phyloP scores from a whole-genome alignment of 23 red algal species.

The Gracilaria vermiculophylla region DNA sequence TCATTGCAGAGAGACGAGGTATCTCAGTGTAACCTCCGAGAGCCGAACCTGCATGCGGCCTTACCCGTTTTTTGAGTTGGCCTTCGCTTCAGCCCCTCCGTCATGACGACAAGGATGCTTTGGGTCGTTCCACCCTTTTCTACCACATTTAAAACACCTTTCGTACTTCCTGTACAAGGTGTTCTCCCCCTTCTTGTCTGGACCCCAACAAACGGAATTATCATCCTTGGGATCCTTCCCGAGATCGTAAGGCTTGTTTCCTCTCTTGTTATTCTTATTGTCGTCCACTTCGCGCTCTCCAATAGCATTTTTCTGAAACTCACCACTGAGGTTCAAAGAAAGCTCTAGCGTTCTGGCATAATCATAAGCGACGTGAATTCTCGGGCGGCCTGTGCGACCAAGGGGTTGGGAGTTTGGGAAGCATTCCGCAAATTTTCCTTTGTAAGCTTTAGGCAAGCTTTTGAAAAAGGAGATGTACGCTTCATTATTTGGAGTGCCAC shows the following conservation, averaged over 20 bases:
- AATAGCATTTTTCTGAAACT: not conserved
- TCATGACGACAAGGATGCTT: not conserved
- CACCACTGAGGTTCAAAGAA: slow-evolving; percentile 15
- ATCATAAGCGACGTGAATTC: slow-evolving; percentile 15
- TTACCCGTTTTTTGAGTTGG: slow-evolving; percentile 4
- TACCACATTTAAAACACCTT: slow-evolving; percentile 7
- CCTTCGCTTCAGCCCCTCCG: not conserved
- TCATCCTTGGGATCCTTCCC: not conserved
- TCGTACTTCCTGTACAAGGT: slow-evolving; percentile 8
- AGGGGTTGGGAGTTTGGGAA: slow-evolving; percentile 22
- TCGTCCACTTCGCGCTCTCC: not conserved
- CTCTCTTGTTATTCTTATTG: not conserved
- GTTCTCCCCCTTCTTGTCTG: slow-evolving; percentile 2
- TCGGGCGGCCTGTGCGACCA: not conserved
- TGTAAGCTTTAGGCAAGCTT: slow-evolving; percentile 5
- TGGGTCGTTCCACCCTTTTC: not conserved
- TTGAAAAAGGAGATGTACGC: slow-evolving; percentile 9
- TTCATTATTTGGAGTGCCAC: slow-evolving; percentile 13
- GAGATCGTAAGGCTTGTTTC: not conserved
- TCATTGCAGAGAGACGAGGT: not conserved
- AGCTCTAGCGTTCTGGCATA: slow-evolving; percentile 8
- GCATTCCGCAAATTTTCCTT: slow-evolving; percentile 7
- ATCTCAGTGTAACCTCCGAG: not conserved
- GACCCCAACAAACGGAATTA: slow-evolving; percentile 1
- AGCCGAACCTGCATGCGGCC: not conserved